phyloP scores from a whole-genome alignment of 2,329 filamentous ascomycete genomes.

The Monascus ruber region DNA sequence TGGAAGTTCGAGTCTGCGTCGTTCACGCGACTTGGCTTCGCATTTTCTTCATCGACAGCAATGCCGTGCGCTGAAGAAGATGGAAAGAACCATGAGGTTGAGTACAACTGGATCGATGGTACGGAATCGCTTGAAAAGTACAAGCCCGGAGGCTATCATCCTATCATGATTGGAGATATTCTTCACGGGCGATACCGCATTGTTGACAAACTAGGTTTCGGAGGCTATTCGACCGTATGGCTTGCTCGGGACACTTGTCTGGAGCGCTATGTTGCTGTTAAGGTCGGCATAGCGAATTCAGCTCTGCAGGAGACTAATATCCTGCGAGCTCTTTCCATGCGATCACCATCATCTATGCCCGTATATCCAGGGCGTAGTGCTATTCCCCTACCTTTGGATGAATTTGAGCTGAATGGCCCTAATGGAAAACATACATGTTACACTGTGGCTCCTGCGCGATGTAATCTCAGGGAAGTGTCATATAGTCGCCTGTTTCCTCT shows the following conservation, averaged over 20 bases:
- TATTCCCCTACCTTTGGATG: conserved; percentile 9
- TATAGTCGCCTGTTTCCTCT: conserved; percentile 15
- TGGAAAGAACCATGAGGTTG: not conserved
- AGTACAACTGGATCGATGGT: conserved; percentile 19
- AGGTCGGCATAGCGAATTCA: conserved; percentile 10
- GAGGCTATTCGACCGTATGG: conserved; percentile 27
- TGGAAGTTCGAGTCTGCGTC: too few species aligned
- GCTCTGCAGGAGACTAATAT: conserved; percentile 5
- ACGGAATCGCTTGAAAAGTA: conserved; percentile 18
- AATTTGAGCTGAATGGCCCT: conserved; percentile 17
- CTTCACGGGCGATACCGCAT: conserved; percentile 22
- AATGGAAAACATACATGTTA: conserved; percentile 19
- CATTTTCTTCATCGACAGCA: not conserved
- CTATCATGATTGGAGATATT: conserved; percentile 18
- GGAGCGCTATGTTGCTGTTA: conserved; percentile 13
- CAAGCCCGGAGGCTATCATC: conserved; percentile 17
- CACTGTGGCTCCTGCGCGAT: conserved; percentile 11
- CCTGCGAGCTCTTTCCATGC: conserved; percentile 6
- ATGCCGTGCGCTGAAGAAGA: not conserved
- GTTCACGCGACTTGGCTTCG: too few species aligned
- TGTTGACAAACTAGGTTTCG: conserved; percentile 31
- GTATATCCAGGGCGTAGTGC: conserved; percentile 1
- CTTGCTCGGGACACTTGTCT: conserved; percentile 17
- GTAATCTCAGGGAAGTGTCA: conserved; percentile 17
- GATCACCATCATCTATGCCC: not conserved